Base-by-base conservation (phyloP, 257 asterid genomes). In the Rubia yunnanensis region DNA sequence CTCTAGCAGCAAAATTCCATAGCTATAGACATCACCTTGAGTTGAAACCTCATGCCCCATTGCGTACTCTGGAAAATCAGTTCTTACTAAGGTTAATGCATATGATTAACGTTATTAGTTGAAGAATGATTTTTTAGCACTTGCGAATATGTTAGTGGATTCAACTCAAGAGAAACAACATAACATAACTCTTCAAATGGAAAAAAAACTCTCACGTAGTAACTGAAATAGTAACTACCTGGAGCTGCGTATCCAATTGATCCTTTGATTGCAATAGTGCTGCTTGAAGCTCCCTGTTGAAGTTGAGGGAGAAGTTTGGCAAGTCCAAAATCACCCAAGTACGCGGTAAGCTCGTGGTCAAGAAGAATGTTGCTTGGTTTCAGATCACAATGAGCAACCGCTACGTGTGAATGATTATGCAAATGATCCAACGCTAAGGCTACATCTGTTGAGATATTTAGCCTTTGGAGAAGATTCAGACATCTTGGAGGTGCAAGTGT, bases 181-280 rank as follows among this genome's bases (percentile, higher is more conserved):
- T n/a, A n/a, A n/a, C n/a, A n/a, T n/a, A n/a, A n/a, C n/a, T n/a
- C n/a, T n/a, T n/a, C n/a, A n/a, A n/a, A n/a, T n/a, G n/a, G n/a
- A n/a, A n/a, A n/a, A n/a, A n/a, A n/a, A n/a, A 23, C 15, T n/a
- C 3, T n/a, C 59, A 1, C 5, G 22, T 20, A 7, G 30, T 65
- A 44, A 10, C 34, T 18, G 31, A 38, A 13, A 26, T 39, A 64
- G 14, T 35, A 66, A 72, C 31, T 65, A 88, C 97, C 97, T 0
- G 96, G 97, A 75, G 98, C 91, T 15, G 86, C 88, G 66, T 91
- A 91, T 35, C 98, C 98, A 22, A 88, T 49, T 10, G 96, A 84
- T 22, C 98, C 98, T 73, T 77, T 79, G 0, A 86, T 79, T 32
- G 46, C 46, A 10, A 38, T 4, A 10, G 46, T 36, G 15, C 46